phyloP scores from a whole-genome alignment of 2,329 filamentous ascomycete species.

The Incumbomyces lentus region DNA sequence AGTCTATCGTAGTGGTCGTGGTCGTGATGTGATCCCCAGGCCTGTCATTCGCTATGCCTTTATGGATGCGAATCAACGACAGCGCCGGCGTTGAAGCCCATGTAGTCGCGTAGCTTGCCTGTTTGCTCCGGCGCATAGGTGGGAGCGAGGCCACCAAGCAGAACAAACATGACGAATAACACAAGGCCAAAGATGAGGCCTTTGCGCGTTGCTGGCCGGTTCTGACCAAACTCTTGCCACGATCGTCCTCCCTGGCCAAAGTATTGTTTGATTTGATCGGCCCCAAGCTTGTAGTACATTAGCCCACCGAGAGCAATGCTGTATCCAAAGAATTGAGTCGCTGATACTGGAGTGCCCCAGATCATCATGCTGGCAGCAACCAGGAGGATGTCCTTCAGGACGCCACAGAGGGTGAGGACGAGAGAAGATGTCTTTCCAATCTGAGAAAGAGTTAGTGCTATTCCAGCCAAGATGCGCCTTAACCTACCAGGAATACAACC shows the following conservation, averaged over 20 bases:
- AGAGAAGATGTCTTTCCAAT: constrained; percentile 82
- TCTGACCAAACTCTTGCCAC: constrained; percentile 77
- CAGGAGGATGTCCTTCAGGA: constrained; percentile 79
- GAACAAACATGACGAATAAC: constrained; percentile 55
- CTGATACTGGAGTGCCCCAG: constrained; percentile 62
- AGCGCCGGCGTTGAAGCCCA: constrained; percentile 5
- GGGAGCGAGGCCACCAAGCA: constrained; percentile 59
- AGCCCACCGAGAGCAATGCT: constrained; percentile 56
- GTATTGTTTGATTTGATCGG: constrained; percentile 73
- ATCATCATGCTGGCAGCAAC: constrained; percentile 66
- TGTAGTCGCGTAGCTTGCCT: constrained; percentile 16
- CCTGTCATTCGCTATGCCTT: not conserved
- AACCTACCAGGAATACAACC: constrained; percentile 69
- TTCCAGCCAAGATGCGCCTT: not conserved
- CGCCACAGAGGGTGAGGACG: constrained; percentile 74
- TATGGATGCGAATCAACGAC: not conserved
- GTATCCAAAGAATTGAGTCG: constrained; percentile 69
- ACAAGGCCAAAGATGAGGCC: constrained; percentile 57
- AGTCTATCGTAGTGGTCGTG: not conserved
- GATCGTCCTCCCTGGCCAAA: constrained; percentile 59
- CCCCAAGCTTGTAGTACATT: constrained; percentile 58
- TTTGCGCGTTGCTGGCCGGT: constrained; percentile 68
- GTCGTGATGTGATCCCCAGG: not conserved
- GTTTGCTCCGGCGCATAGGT: constrained; percentile 28
- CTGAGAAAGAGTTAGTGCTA: constrained; percentile 33